Evolutionary conservation across 805 yeast genomes (phyloP), one percentile per base, ranked within the genome.

Genomic region (Metschnikowia peoriensis): DNA sequence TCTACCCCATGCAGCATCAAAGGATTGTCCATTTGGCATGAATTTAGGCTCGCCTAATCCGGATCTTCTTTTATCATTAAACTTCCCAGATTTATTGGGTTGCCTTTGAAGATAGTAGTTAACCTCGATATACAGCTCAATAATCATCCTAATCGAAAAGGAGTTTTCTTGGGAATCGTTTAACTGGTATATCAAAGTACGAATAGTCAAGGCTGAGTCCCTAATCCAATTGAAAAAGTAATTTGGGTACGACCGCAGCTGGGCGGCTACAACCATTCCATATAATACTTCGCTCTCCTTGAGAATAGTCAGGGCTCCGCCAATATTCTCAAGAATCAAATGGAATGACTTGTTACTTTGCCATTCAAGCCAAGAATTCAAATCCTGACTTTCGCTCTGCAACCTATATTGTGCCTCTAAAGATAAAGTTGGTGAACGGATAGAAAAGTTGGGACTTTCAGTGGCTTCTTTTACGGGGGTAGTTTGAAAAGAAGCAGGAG

Each of bases 11-110:
- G 73, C 66, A 2, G 72, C 84, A 6, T 67, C 66, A 61, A 87
- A 93, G 0, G 88, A 75, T 0, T 81, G 61, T 27, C 86, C 85
- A 64, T 89, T 80, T 4, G 84, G 82, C 65, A 77, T 66, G 64
- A 87, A 93, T 67, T 93, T 93, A 7, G 98, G 97, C 66, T 93
- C 98, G 1, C 97, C 98, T 35, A 92, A 73, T 1, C 89, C 90
- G 8, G 69, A 68, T 44, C 79, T 71, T 34, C 49, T 54, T 2
- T 52, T 42, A 52, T 73, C 74, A 10, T 71, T 67, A 57, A 81
- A 82, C 1, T 67, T 64, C 0, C 97, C 97, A 10, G 91, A 83
- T 28, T 81, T 82, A 64, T 90, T 93, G 44, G 75, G 71, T 1
- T 79, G 67, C 50, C 90, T 72, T 69, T 93, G 97, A 48, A 92